phyloP scores from a whole-genome alignment of 768 basidiomycete species.

The Plicaturopsis crispa region DNA sequence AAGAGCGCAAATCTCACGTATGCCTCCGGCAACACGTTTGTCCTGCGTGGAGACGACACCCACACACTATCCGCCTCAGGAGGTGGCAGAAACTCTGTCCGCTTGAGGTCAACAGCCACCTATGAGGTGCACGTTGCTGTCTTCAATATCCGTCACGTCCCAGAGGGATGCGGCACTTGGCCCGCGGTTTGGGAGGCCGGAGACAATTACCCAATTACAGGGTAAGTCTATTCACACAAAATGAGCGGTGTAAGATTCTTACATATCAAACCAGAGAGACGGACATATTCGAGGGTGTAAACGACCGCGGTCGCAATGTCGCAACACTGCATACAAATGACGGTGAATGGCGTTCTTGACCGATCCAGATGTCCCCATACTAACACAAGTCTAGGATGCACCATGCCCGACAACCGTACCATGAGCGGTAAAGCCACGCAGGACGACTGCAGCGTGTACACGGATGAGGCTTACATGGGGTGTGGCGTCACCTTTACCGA shows the following conservation, averaged over 20 bases:
- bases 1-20: constrained; percentile 48
- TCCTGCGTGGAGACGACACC: constrained; percentile 48
- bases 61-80: constrained; percentile 39
- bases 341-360: constrained; percentile 4
- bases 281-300: constrained; percentile 27
- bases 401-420: constrained; percentile 37
- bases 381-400: constrained; percentile 40
- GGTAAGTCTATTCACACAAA: too few relatives aligned
- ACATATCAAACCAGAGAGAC: too few relatives aligned
- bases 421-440: constrained; percentile 38
- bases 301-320: constrained; percentile 17
- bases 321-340: constrained; percentile 20
- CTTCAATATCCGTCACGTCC: constrained; percentile 30
- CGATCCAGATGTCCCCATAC: neutral
- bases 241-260: too few relatives aligned
- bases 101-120: constrained; percentile 43
- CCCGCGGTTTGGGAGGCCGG: constrained; percentile 27
- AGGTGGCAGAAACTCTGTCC: constrained; percentile 51
- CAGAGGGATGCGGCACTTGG: constrained; percentile 31
- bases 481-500: constrained; percentile 43
- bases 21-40: constrained; percentile 41
- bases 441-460: constrained; percentile 44
- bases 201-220: too few relatives aligned
- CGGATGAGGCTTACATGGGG: constrained; percentile 41
- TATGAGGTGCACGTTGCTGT: constrained; percentile 48